A percentile compares a stretch with the other conserved stretches of the same genome.
phyloP scores from a whole-genome alignment of 106 monocot genomes.

The Acorus calamus region DNA sequence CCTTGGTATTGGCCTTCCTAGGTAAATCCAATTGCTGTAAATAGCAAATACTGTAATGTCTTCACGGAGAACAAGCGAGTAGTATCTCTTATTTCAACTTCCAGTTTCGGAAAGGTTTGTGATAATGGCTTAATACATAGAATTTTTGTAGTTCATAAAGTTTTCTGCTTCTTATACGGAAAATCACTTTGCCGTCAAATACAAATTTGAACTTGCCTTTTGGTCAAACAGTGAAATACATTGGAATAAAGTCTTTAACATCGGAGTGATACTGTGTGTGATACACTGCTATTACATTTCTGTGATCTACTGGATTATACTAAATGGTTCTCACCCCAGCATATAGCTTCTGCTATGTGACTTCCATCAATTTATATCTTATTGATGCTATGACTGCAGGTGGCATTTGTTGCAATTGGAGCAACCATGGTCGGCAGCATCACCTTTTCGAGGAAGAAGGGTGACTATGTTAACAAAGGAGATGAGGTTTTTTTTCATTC shows the following conservation, averaged over 20 bases:
- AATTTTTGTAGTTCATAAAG: no score
- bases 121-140: no score
- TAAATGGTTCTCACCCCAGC: no score
- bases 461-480: conserved; percentile 62
- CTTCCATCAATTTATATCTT: background rate
- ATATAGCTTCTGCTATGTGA: no score
- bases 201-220: no score
- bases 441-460: conserved; percentile 45
- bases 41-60: conserved; percentile 74
- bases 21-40: conserved; percentile 83
- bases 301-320: no score
- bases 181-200: no score
- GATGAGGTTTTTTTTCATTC: conserved; percentile 52
- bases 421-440: conserved; percentile 83
- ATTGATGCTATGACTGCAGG: conserved; percentile 19
- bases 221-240: no score
- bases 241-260: no score
- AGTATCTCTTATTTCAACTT: conserved; percentile 59
- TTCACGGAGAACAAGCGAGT: conserved; percentile 79
- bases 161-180: no score
- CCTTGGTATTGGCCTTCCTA: conserved; percentile 12
- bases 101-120: conserved; percentile 68
- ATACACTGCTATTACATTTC: no score
- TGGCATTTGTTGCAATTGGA: conserved; percentile 80
- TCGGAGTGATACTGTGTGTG: no score